Conservation (phyloP, 2,329 filamentous ascomycete genomes). For the Botrytis tulipae region DNA sequence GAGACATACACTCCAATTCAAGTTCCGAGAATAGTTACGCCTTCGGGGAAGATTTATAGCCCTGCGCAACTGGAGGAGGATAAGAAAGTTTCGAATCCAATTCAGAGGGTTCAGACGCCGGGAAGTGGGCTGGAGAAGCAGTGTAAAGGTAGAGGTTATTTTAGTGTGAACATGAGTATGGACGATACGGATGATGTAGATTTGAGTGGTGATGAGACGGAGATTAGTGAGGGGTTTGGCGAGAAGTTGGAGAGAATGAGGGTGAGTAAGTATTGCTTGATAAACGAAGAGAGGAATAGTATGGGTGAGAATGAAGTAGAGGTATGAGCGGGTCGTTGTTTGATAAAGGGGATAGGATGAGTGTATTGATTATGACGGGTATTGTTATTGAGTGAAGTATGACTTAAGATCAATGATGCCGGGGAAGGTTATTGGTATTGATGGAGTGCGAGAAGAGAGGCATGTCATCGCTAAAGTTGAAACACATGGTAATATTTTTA, state of each 20-base stretch:
- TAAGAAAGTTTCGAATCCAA: neutral
- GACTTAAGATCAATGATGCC: neutral
- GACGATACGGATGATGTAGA: neutral
- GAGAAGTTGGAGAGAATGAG: constrained; percentile 17
- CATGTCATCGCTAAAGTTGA: neutral
- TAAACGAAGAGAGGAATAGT: neutral
- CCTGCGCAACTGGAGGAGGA: constrained; percentile 4
- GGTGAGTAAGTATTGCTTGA: neutral
- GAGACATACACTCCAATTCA: neutral
- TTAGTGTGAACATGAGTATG: too few species aligned
- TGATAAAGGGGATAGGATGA: neutral
- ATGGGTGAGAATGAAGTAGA: neutral
- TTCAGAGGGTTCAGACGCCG: constrained; percentile 5
- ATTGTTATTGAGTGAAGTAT: neutral
- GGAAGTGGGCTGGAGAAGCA: neutral
- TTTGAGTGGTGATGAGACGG: constrained; percentile 17
- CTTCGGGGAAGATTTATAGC: constrained; percentile 2
- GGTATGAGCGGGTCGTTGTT: neutral
- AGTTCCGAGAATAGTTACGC: neutral
- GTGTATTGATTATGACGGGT: neutral
- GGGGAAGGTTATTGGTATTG: neutral
- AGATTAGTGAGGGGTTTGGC: constrained; percentile 17
- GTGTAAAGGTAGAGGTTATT: neutral
- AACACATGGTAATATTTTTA: neutral
- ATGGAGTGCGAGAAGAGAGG: neutral